Percentiles rank a stretch among this genome's conserved stretches.
These are phyloP conservation scores for Penicillium hesseltinei DNA, from an alignment of 2,329 filamentous ascomycete species.

Conservation along the genomic window DNA sequence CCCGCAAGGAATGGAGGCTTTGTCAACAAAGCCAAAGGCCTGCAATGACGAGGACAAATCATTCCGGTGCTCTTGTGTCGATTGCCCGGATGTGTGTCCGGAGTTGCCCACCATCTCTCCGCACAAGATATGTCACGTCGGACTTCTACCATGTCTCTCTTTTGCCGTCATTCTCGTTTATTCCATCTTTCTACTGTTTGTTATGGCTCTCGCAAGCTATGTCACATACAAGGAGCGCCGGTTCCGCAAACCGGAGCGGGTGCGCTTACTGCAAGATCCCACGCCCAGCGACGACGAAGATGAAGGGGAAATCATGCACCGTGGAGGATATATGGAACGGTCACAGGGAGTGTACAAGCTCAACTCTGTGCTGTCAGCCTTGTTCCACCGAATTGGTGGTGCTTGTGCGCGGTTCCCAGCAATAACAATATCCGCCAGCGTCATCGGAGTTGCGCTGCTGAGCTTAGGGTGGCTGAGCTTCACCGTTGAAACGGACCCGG, in stretches of 20 bases:
- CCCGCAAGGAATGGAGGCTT: conserved; percentile 68
- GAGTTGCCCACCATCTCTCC: conserved; percentile 73
- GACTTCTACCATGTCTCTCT: conserved; percentile 84
- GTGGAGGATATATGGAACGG: conserved; percentile 72
- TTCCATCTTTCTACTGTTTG: conserved; percentile 67
- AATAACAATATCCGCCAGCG: conserved; percentile 72
- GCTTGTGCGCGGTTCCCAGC: conserved; percentile 78
- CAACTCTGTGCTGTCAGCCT: conserved; percentile 76
- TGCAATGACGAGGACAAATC: conserved; percentile 86
- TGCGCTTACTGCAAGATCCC: conserved; percentile 83
- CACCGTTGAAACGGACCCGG: conserved; percentile 84
- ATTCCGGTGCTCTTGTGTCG: conserved; percentile 89
- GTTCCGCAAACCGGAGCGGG: conserved; percentile 72
- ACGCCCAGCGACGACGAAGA: conserved; percentile 89
- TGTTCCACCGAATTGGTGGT: conserved; percentile 78
- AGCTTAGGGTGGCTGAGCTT: conserved; percentile 88
- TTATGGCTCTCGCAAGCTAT: conserved; percentile 68
- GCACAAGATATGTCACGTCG: conserved; percentile 73
- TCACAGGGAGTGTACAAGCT: conserved; percentile 77
- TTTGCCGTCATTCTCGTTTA: conserved; percentile 91
- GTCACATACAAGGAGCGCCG: conserved; percentile 72
- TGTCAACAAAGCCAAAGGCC: conserved; percentile 71
- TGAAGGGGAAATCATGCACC: conserved; percentile 78
- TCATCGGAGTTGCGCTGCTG: conserved; percentile 73
- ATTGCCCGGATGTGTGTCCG: conserved; percentile 84